These are phyloP conservation scores for Suhomyces emberorum DNA, from an alignment of 805 yeast species.

Conservation along the genomic window DNA sequence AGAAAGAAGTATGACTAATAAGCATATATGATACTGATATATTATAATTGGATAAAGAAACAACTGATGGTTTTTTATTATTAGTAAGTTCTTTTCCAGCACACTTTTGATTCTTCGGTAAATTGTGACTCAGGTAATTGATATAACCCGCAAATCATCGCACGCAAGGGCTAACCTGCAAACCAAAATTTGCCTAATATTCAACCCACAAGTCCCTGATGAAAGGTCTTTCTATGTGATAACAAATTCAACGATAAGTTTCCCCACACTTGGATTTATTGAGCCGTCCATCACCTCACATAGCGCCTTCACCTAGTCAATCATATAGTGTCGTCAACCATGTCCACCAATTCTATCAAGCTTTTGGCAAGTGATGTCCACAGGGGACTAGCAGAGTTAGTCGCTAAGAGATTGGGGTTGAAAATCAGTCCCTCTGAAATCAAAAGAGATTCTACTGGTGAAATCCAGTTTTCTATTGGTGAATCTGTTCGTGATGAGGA, in stretches of 20 bases:
- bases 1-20: no score
- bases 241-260: background rate
- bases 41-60: no score
- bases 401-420: slow-evolving; percentile 58
- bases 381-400: slow-evolving; percentile 66
- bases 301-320: background rate
- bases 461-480: slow-evolving; percentile 72
- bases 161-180: slow-evolving; percentile 4
- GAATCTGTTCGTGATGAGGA: slow-evolving; percentile 87
- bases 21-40: no score
- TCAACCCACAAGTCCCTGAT: background rate
- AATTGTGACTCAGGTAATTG: no score
- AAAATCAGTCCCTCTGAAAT: slow-evolving; percentile 60
- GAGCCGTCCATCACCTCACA: slow-evolving; percentile 3
- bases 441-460: slow-evolving; percentile 67
- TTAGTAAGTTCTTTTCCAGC: no score
- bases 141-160: slow-evolving; percentile 7
- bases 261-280: background rate
- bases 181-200: slow-evolving; percentile 3
- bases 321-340: slow-evolving; percentile 15
- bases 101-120: no score
- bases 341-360: slow-evolving; percentile 74
- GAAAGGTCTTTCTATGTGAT: slow-evolving; percentile 1
- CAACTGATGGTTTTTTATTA: no score
- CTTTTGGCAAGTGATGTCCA: slow-evolving; percentile 67